Evolutionary conservation across 805 yeast genomes (phyloP), one percentile per base, ranked within the genome.

Genomic region (Candida insectorum): DNA sequence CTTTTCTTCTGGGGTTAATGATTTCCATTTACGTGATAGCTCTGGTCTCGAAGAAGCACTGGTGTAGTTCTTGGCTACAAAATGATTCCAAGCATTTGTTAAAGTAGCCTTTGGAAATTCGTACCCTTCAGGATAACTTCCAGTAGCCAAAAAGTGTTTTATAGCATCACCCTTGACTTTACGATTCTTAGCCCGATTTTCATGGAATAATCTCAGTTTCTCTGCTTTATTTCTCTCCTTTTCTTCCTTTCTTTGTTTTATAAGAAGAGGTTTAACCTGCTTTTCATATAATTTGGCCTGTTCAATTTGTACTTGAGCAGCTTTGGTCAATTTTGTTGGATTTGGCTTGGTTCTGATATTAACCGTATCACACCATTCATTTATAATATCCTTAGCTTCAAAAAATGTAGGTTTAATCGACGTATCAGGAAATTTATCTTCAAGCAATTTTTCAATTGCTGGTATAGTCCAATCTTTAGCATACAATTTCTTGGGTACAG

Each of bases 41-140:
- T 40, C 37, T 14, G 16, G 42, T 19, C 48, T 27, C 16, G 26
- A 28, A 1, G 27, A 21, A 9, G 10, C 20, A 10, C 24, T 18
- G 6, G 15, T 5, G 21, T 22, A 34, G 15, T 30, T 23, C 17
- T 39, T 41, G 4, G 45, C 31, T 10, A 31, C 18, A 19, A 23
- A 62, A 36, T 58, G 62, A 47, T 62, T 62, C 65, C 66, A 62
- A 1, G 67, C 66, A 34, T 62, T 56, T 16, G 53, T 53, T 37
- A 49, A 44, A 10, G 54, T 52, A 20, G 61, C 28, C 9, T 14
- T 16, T 2, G 15, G 7, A 18, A 19, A 38, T 22, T 43, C 39
- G 31, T 26, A 43, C 18, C 33, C 39, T 2, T 16, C 23, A 37
- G 24, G 52, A 22, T 28, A 39, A 44, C 8, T 24, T 20, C 27